Evolutionary conservation across 2,329 filamentous ascomycete genomes (phyloP).

Genomic region (Immersiporthe knoxdaviesiana): DNA sequence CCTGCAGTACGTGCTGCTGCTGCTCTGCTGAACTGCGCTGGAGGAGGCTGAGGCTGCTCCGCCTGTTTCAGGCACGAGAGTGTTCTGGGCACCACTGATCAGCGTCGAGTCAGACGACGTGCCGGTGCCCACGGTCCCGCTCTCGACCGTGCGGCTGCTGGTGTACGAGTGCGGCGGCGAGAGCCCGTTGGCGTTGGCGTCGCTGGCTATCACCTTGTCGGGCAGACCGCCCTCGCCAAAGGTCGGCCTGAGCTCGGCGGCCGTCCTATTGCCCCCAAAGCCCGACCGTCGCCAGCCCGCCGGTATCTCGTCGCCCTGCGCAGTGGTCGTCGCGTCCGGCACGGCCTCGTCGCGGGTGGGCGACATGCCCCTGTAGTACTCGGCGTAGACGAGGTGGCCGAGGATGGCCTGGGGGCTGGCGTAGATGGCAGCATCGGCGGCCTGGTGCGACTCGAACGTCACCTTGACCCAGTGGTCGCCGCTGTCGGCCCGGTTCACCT

Average conservation of each 20-base stretch:
- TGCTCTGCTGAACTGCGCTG: slow-evolving; percentile 29
- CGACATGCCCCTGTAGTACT: slow-evolving; percentile 68
- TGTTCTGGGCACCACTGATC: slow-evolving; percentile 34
- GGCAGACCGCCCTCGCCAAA: slow-evolving; percentile 42
- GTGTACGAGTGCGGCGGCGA: slow-evolving; percentile 50
- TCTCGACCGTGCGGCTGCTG: slow-evolving; percentile 63
- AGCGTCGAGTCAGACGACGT: slow-evolving; percentile 51
- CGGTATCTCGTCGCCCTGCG: slow-evolving; percentile 32
- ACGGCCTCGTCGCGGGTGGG: slow-evolving; percentile 68
- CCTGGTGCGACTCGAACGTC: slow-evolving; percentile 75
- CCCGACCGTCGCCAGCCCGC: slow-evolving; percentile 34
- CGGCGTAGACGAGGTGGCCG: slow-evolving; percentile 71
- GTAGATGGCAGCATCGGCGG: slow-evolving; percentile 70
- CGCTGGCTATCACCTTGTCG: slow-evolving; percentile 23
- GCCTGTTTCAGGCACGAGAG: background rate
- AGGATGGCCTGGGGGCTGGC: slow-evolving; percentile 73
- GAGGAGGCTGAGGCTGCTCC: slow-evolving; percentile 1
- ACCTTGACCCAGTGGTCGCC: slow-evolving; percentile 92
- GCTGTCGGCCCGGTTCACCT: slow-evolving; percentile 80
- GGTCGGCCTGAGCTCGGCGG: slow-evolving; percentile 38
- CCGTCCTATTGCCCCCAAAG: slow-evolving; percentile 30
- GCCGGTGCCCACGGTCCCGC: slow-evolving; percentile 52
- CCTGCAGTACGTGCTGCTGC: slow-evolving; percentile 54
- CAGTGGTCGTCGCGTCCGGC: slow-evolving; percentile 51
- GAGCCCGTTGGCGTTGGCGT: slow-evolving; percentile 41